Conservation (phyloP, 768 basidiomycete species). For the Leucosporidium creatinivorum region DNA sequence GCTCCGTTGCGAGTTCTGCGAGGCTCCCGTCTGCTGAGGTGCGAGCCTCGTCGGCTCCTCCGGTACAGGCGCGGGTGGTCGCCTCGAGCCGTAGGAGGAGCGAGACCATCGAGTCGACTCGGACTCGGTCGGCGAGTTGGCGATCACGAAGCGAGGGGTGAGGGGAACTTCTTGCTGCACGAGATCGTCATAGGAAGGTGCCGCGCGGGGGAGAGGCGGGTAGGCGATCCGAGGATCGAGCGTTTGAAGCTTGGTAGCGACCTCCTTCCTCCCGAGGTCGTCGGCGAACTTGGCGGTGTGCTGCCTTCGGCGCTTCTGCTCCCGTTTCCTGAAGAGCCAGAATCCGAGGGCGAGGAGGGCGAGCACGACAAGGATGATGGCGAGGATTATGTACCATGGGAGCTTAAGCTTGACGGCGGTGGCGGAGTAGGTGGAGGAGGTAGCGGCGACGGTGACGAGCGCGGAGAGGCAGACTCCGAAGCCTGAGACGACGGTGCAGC, state of each 20-base stretch:
- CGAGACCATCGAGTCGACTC: neutral
- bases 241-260: conserved; percentile 24
- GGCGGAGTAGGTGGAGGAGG: neutral
- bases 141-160: conserved; percentile 3
- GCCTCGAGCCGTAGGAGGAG: conserved; percentile 2
- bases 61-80: neutral
- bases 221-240: conserved; percentile 21
- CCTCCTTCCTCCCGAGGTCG: conserved; percentile 25
- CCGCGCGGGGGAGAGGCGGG: conserved; percentile 13
- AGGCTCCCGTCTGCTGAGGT: neutral
- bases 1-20: neutral
- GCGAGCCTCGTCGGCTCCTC: neutral
- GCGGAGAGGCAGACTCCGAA: conserved; percentile 33
- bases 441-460: conserved; percentile 28
- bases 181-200: neutral
- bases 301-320: conserved; percentile 17
- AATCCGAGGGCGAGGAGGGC: neutral
- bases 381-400: conserved; percentile 26
- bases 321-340: conserved; percentile 19
- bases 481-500: conserved; percentile 9
- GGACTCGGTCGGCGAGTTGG: neutral
- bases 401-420: conserved; percentile 2
- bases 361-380: conserved; percentile 1
- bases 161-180: neutral
- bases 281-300: conserved; percentile 23